Conservation (phyloP, 805 yeast species). For the Naumovozyma castellii region DNA sequence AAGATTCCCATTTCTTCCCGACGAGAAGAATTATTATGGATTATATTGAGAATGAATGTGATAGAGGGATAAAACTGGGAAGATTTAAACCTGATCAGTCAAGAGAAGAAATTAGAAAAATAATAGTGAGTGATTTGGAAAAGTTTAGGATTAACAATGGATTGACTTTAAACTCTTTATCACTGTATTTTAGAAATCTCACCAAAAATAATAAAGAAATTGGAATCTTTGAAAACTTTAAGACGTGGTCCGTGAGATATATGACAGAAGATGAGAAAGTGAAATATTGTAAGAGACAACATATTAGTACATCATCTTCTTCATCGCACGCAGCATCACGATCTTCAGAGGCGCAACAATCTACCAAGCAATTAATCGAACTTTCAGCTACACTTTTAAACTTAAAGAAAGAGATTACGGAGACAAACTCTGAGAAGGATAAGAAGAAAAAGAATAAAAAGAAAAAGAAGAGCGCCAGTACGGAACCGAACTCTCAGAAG, state of each 20-base stretch:
- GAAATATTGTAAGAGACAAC: conserved; percentile 26
- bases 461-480: no score
- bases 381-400: not conserved
- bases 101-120: conserved; percentile 26
- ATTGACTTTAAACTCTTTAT: conserved; percentile 27
- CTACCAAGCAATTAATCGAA: not conserved
- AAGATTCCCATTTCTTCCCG: conserved; percentile 33
- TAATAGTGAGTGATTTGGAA: conserved; percentile 29
- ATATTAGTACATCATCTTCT: conserved; percentile 3
- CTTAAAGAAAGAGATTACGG: not conserved
- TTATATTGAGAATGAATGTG: conserved; percentile 30
- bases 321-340: not conserved
- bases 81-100: conserved; percentile 25
- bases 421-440: no score
- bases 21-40: conserved; percentile 32
- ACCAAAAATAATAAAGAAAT: conserved; percentile 24
- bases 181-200: conserved; percentile 27
- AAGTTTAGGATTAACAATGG: conserved; percentile 29
- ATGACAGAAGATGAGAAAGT: conserved; percentile 26
- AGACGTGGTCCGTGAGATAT: conserved; percentile 24
- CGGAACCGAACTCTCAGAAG: no score
- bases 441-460: no score
- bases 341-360: not conserved
- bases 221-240: conserved; percentile 26
- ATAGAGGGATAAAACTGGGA: conserved; percentile 26